These are phyloP conservation scores for Pelagophyceae sp. DNA, from an alignment of 352 stramenopile genomes.

Conservation along the genomic window DNA sequence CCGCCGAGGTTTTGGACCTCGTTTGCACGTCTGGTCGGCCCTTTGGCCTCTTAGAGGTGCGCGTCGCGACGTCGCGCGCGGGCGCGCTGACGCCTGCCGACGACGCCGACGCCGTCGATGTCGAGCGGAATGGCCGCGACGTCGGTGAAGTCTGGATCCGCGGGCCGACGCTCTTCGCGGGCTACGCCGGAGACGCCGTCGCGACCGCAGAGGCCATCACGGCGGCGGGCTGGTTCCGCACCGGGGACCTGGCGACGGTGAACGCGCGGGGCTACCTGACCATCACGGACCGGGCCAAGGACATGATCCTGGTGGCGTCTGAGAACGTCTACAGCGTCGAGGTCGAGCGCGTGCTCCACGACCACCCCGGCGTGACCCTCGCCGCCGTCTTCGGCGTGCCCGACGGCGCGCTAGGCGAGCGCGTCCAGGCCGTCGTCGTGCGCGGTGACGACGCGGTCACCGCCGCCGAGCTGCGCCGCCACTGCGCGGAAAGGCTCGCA, in stretches of 20 bases:
- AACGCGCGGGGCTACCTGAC: slow-evolving; percentile 74
- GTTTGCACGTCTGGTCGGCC: neutral
- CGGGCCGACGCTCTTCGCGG: slow-evolving; percentile 61
- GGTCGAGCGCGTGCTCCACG: slow-evolving; percentile 30
- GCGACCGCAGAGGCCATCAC: slow-evolving; percentile 80
- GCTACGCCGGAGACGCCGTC: slow-evolving; percentile 89
- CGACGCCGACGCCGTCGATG: neutral
- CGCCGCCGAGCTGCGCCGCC: neutral
- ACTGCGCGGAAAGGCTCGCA: neutral
- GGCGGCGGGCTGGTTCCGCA: slow-evolving; percentile 88
- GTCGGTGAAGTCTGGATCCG: slow-evolving; percentile 49
- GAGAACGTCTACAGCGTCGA: slow-evolving; percentile 37
- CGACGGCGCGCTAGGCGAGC: slow-evolving; percentile 12
- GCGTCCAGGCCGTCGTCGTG: slow-evolving; percentile 8
- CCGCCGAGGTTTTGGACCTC: neutral
- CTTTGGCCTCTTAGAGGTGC: slow-evolving; percentile 7
- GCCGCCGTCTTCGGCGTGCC: slow-evolving; percentile 7
- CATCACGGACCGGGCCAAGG: slow-evolving; percentile 63
- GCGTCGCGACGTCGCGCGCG: neutral
- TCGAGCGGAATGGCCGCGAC: neutral
- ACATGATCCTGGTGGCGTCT: slow-evolving; percentile 55
- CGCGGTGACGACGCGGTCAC: neutral
- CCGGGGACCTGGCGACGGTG: slow-evolving; percentile 87
- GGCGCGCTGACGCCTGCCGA: neutral
- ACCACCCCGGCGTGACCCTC: slow-evolving; percentile 7